Conservation (phyloP, 2,329 filamentous ascomycete species). For the Fusarium brevicatenulatum region DNA sequence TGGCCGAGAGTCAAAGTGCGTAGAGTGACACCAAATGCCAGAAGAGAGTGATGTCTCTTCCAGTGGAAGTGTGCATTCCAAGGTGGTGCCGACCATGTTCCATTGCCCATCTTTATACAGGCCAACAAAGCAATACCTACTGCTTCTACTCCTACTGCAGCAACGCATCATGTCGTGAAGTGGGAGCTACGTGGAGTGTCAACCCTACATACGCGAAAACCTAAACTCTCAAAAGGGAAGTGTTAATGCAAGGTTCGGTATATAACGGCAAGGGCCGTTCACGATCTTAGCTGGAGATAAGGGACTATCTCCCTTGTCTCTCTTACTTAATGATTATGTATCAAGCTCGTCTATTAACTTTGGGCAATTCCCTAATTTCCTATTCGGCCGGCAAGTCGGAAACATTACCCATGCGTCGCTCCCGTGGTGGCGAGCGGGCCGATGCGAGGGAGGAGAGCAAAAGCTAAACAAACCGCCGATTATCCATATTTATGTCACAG, state of each 20-base stretch:
- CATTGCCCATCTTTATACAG: background rate
- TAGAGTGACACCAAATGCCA: background rate
- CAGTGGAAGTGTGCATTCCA: rapidly evolving
- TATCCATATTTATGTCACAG: background rate
- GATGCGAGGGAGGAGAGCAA: background rate
- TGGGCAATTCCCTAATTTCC: background rate
- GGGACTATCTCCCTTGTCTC: background rate
- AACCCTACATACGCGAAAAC: background rate
- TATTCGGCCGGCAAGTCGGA: background rate
- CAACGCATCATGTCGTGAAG: too few species aligned
- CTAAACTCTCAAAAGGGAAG: background rate
- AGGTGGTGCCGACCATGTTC: background rate
- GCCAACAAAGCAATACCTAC: background rate
- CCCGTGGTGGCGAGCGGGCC: background rate
- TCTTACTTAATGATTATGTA: background rate
- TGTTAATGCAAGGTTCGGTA: background rate
- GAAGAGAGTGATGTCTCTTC: background rate
- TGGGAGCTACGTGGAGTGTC: background rate
- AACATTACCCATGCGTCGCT: background rate
- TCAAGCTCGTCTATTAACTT: too few species aligned
- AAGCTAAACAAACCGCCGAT: rapidly evolving
- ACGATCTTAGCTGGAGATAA: background rate
- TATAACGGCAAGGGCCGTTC: background rate
- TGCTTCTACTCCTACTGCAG: too few species aligned
- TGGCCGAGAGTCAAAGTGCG: too few species aligned